A percentile compares a stretch with the other conserved stretches of the same genome.
Evolutionary conservation across 306 rosid species (phyloP).

Genomic region (Potentilla sterilis): DNA sequence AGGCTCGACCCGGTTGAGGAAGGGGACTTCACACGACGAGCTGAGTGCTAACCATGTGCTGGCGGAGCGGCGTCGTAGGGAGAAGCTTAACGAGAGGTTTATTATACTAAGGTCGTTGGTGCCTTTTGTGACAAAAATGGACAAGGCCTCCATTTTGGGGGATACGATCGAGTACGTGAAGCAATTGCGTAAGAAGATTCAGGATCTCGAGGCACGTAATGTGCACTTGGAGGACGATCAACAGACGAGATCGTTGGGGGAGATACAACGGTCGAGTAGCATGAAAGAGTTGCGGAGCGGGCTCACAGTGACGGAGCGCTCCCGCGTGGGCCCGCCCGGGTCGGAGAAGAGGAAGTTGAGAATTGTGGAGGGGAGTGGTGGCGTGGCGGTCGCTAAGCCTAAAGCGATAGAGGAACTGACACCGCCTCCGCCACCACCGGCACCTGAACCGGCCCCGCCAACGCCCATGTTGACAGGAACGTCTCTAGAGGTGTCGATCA

Average conservation of each 20-base stretch:
- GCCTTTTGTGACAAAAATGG: conserved; percentile 93
- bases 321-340: conserved; percentile 1
- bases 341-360: conserved; percentile 66
- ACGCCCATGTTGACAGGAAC: conserved; percentile 26
- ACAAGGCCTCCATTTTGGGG: conserved; percentile 85
- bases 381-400: conserved; percentile 34
- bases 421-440: background rate
- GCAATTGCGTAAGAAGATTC: conserved; percentile 64
- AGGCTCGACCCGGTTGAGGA: conserved; percentile 35
- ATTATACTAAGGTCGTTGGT: conserved; percentile 72
- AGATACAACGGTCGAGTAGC: conserved; percentile 32
- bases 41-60: conserved; percentile 79
- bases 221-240: conserved; percentile 46
- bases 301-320: conserved; percentile 12
- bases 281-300: conserved; percentile 35
- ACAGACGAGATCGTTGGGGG: conserved; percentile 25
- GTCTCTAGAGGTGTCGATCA: conserved; percentile 78
- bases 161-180: conserved; percentile 92
- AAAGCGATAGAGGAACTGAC: conserved; percentile 32
- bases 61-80: conserved; percentile 78
- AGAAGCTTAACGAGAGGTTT: conserved; percentile 82
- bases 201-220: conserved; percentile 68
- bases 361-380: conserved; percentile 57
- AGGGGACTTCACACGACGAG: conserved; percentile 71
- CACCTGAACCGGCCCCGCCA: background rate